These are phyloP conservation scores for Aspergillus sp. DNA, from an alignment of 2,329 filamentous ascomycete genomes.

Conservation along the genomic window DNA sequence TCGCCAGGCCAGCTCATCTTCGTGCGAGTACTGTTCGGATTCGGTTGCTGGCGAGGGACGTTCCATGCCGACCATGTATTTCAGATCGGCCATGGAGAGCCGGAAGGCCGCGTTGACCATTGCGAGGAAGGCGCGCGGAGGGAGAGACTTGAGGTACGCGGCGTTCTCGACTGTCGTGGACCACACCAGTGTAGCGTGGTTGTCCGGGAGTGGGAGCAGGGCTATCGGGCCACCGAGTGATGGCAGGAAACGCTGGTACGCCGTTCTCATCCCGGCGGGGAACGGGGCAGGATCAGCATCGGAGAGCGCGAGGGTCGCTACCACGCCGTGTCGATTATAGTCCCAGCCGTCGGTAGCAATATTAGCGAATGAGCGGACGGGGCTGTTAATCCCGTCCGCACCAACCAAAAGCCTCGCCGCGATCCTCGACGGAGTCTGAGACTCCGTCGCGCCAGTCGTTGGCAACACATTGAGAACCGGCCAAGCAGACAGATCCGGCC, in stretches of 20 bases:
- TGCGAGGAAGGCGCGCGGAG: constrained; percentile 63
- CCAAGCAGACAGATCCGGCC: constrained; percentile 75
- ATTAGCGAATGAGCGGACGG: constrained; percentile 78
- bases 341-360: constrained; percentile 88
- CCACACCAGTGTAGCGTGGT: constrained; percentile 82
- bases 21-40: constrained; percentile 39
- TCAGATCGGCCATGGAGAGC: constrained; percentile 66
- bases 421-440: constrained; percentile 43
- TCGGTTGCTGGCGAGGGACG: constrained; percentile 18
- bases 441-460: constrained; percentile 25
- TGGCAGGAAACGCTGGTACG: constrained; percentile 91
- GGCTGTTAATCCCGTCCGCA: constrained; percentile 90
- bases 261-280: constrained; percentile 51
- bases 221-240: constrained; percentile 71
- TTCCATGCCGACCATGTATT: constrained; percentile 64
- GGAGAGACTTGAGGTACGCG: constrained; percentile 65
- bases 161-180: constrained; percentile 79
- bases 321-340: constrained; percentile 80
- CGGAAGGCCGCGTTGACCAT: constrained; percentile 93
- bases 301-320: constrained; percentile 73
- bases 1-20: constrained; percentile 77
- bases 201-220: constrained; percentile 78
- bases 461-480: constrained; percentile 67
- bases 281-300: constrained; percentile 22
- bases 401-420: constrained; percentile 79